Base-by-base conservation (phyloP, 495 filamentous ascomycete genomes). In the Xylaria venustula region DNA sequence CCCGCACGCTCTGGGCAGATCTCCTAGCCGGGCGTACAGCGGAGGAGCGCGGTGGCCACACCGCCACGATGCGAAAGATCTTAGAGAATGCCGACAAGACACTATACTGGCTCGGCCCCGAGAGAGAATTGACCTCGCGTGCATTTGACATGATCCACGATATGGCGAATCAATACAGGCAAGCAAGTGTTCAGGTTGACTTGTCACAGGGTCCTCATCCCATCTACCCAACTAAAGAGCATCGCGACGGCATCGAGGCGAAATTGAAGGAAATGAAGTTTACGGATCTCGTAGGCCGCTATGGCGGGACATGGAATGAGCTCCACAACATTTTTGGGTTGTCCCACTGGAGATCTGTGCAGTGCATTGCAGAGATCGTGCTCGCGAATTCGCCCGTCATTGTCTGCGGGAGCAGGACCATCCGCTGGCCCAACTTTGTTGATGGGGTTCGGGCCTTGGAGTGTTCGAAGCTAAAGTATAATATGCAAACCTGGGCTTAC, bases 1-100 rank as follows among this genome's bases (percentile, higher is more conserved):
- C 65, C 17, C 67, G 67, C 48, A 67, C 53, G 0, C 14, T 70
- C 37, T 70, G 67, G 67, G 67, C 67, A 2, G 67, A 67, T 19
- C 56, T 70, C 19, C 55, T 70, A 0, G 67, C 60, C 2, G 62
- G 65, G 23, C 62, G 65, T 28, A 67, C 65, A 0, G 30, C 12
- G 12, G 65, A 67, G 42, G 67, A 70, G 46, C 65, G 64, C 32
- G 65, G 57, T 17, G 42, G 50, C 22, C 62, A 67, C n/a, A 56
- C 60, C 0, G 2, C 9, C 17, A 9, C 28, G 1, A 66, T 58
- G 28, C 60, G 65, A 0, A 53, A 56, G 7, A 42, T 67, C 11
- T 44, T 70, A 0, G 45, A 48, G 40, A 63, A 63, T 28, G 67
- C 67, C 7, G 65, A 67, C 17, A 63, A 65, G 20, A 70, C 67